A percentile compares a stretch with the other conserved stretches of the same genome.
Conservation (phyloP, 345 rosid genomes). For the Euphorbia pulcherrima region DNA sequence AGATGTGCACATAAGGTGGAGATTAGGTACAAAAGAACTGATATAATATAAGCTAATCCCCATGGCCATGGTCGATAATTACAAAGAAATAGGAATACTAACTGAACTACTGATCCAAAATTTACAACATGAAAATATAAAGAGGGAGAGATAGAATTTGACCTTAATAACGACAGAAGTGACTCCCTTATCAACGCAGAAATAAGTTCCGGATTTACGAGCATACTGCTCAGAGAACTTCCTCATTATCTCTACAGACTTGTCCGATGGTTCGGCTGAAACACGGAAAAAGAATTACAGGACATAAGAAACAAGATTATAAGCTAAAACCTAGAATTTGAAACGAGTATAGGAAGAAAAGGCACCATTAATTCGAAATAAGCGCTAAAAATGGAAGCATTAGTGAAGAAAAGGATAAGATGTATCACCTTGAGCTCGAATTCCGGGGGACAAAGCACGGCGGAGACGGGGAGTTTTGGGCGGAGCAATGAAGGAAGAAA, state of each 20-base stretch:
- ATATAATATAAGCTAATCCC: neutral
- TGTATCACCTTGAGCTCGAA: conserved; percentile 56
- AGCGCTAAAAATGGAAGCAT: neutral
- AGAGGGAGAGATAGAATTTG: neutral
- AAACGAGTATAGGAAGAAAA: neutral
- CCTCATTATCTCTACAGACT: conserved; percentile 90
- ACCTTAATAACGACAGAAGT: conserved; percentile 97
- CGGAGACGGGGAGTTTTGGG: conserved; percentile 36
- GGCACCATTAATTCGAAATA: neutral
- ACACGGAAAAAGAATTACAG: neutral
- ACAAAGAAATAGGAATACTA: neutral
- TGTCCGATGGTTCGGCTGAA: conserved; percentile 80
- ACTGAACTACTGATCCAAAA: neutral
- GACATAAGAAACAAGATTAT: neutral
- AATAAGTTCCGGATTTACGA: conserved; percentile 85
- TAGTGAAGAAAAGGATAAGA: neutral
- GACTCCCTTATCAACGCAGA: conserved; percentile 89
- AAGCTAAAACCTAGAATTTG: neutral
- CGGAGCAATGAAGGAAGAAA: conserved; percentile 37
- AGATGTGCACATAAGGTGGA: neutral
- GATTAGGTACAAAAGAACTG: neutral
- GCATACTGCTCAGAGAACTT: conserved; percentile 98
- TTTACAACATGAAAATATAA: neutral
- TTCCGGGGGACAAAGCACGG: conserved; percentile 17
- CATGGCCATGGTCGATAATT: neutral